Evolutionary conservation across 2,329 filamentous ascomycete genomes (phyloP), one percentile per base, ranked within the genome.

Genomic region (Chrysoporthe austroafricana): DNA sequence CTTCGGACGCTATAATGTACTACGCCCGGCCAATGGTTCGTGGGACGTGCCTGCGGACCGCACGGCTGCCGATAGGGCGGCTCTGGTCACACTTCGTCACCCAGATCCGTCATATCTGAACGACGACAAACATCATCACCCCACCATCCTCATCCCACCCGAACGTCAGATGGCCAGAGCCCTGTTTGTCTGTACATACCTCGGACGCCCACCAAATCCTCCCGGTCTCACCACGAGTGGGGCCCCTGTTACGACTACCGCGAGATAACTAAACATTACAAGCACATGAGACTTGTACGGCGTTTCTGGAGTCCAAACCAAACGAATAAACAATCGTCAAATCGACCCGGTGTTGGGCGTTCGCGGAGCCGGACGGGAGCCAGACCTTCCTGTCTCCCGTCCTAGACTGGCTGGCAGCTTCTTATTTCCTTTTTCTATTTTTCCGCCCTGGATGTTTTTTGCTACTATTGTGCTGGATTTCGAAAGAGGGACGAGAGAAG

Each of bases 101-200:
- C 48, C 39, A 21, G 13, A 39, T n/a, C 21, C 34, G 52, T 48
- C 54, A 32, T 43, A 4, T 34, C 13, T 50, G 39, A 48, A 66
- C 43, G 18, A 59, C 48, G 7, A 46, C 21, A 61, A 48, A 34
- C 21, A 43, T 56, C 39, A 44, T 62, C 26, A 7, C 14, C 21
- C 43, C 57, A 4, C 50, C 42, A 6, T 21, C 26, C 52, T 44
- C 50, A 39, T 39, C 54, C 57, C 18, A 54, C 26, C 59, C 60
- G 59, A 39, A 26, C 18, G 42, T 60, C 43, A 48, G 62, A 69
- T 32, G 26, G 66, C 32, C 63, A 69, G 60, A 63, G 63, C 63
- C 60, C 18, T 48, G 43, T 64, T 63, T 59, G 43, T 66, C 54
- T 69, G 63, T 63, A 69, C 67, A 66, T 69, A 65, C 26, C 63